Conservation (phyloP, 106 monocot genomes). For the Acanthochlamys bracteata region DNA sequence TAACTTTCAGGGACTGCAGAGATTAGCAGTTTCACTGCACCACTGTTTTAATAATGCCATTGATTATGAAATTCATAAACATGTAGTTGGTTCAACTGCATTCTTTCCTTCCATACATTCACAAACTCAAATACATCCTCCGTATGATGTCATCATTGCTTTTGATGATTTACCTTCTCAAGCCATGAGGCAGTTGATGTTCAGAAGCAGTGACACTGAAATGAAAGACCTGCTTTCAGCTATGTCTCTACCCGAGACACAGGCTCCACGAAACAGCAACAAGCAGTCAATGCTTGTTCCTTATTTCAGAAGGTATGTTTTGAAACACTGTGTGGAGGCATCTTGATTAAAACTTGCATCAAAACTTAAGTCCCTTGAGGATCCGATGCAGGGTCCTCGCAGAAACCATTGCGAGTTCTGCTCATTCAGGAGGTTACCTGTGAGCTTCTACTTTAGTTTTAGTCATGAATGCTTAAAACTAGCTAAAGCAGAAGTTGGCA, state of each 20-base stretch:
- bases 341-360: neutral
- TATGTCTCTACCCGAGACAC: constrained; percentile 31
- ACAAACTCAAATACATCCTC: neutral
- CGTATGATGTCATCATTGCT: neutral
- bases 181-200: constrained; percentile 16
- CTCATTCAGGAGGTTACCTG: too few relatives aligned
- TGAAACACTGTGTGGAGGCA: neutral
- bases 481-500: neutral
- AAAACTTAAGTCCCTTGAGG: neutral
- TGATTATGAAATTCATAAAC: constrained; percentile 20
- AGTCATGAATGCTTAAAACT: too few relatives aligned
- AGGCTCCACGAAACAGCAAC: constrained; percentile 16
- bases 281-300: constrained; percentile 64
- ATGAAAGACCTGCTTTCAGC: constrained; percentile 48
- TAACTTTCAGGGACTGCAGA: constrained; percentile 34
- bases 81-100: constrained; percentile 20
- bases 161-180: neutral
- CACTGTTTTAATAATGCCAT: neutral
- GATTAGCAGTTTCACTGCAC: constrained; percentile 14
- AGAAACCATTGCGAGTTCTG: too few relatives aligned
- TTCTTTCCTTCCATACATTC: constrained; percentile 21
- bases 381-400: too few relatives aligned
- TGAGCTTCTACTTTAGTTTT: too few relatives aligned
- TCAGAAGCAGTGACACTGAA: constrained; percentile 30
- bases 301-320: constrained; percentile 62